Conservation (phyloP, 2,329 filamentous ascomycete genomes). For the Nectriaceae sp. region DNA sequence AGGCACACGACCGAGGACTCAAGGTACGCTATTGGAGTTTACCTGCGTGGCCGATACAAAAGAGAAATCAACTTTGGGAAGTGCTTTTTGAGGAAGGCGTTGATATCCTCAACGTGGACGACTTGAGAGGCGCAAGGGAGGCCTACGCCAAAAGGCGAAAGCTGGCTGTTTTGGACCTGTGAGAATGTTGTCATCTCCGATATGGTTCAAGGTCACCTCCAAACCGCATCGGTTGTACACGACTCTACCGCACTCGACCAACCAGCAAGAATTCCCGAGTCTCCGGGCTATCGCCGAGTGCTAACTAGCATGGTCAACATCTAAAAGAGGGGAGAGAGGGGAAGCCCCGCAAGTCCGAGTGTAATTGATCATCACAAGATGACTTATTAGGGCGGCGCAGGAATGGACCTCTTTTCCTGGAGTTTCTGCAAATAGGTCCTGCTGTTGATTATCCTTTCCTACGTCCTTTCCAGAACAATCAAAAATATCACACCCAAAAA, state of each 20-base stretch:
- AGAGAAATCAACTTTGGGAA: conserved; percentile 59
- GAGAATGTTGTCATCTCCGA: no score
- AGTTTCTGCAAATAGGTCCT: background rate
- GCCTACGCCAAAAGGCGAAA: conserved; percentile 9
- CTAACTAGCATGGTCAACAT: conserved; percentile 17
- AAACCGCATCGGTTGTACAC: no score
- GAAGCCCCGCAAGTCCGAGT: conserved; percentile 25
- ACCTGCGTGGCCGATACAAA: conserved; percentile 56
- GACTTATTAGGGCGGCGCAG: background rate
- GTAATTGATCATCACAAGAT: background rate
- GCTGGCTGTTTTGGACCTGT: no score
- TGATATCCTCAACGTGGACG: conserved; percentile 64
- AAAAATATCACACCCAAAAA: background rate
- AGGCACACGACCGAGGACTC: conserved; percentile 55
- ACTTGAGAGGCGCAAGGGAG: conserved; percentile 45
- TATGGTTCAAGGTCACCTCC: no score
- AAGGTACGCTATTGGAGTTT: conserved; percentile 62
- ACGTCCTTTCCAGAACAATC: background rate
- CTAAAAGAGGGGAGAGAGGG: conserved; percentile 12
- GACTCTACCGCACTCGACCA: no score
- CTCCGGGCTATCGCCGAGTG: conserved; percentile 31
- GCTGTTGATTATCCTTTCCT: background rate
- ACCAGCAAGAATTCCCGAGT: conserved; percentile 19
- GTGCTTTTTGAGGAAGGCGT: conserved; percentile 57
- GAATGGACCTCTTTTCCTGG: background rate